These are phyloP conservation scores for Rhodotorula sphaerocarpa DNA, from an alignment of 768 basidiomycete genomes.

Conservation along the genomic window DNA sequence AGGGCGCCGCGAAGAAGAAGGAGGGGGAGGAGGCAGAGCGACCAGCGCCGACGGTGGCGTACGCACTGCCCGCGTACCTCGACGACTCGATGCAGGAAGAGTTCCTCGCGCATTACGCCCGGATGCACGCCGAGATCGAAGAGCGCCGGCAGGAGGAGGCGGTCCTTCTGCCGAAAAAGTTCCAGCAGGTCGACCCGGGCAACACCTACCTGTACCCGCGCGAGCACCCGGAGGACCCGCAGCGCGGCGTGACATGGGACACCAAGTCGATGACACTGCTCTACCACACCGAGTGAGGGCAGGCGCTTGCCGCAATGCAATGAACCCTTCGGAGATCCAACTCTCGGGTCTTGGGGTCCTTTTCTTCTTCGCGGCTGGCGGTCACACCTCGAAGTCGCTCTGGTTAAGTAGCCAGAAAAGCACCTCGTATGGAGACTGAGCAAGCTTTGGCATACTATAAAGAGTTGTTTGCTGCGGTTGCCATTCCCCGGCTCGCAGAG, in stretches of 20 bases:
- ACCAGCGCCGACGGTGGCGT: background rate
- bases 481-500: no score
- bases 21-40: background rate
- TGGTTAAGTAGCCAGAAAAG: no score
- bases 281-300: constrained; percentile 1
- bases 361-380: no score
- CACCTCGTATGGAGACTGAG: no score
- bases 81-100: background rate
- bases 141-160: background rate
- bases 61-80: background rate
- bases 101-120: background rate
- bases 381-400: no score
- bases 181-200: background rate
- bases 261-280: background rate
- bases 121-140: background rate
- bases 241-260: background rate
- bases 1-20: background rate
- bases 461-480: no score
- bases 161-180: background rate
- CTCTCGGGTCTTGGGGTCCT: no score
- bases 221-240: constrained; percentile 2
- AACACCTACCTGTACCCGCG: background rate
- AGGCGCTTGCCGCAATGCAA: no score
- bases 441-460: no score
- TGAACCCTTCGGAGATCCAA: no score